phyloP scores from a whole-genome alignment of 805 yeast species.

The Myxozyma neotropica region DNA sequence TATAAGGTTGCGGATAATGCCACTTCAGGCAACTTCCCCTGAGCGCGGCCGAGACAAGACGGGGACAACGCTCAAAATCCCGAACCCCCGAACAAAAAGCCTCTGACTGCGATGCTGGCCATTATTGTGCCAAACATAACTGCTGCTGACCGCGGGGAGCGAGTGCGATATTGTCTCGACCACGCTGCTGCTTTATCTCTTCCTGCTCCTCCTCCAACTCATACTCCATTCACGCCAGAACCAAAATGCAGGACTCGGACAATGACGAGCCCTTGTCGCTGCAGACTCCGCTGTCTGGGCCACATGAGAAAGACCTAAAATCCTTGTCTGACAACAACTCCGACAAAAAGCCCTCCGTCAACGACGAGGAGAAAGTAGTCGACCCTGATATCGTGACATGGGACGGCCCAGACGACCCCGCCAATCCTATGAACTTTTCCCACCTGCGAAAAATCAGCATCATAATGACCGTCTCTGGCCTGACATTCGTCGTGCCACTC shows the following conservation, averaged over 20 bases:
- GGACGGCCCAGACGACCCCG: constrained; percentile 47
- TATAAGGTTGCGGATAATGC: background rate
- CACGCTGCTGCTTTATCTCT: background rate
- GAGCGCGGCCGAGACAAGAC: background rate
- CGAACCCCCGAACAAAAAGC: no score
- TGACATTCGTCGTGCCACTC: constrained; percentile 47
- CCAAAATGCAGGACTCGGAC: background rate
- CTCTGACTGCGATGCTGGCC: no score
- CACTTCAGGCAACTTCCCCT: background rate
- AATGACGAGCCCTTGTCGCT: constrained; percentile 5
- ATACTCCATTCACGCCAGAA: background rate
- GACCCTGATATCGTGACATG: constrained; percentile 36
- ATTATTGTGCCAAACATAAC: no score
- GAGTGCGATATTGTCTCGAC: no score
- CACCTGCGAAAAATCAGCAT: constrained; percentile 2
- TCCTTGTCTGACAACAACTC: background rate
- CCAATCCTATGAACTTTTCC: constrained; percentile 26
- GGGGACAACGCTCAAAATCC: background rate
- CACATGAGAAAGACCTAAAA: background rate
- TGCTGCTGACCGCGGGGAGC: no score
- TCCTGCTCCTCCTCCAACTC: background rate
- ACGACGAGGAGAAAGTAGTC: background rate
- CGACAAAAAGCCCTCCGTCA: background rate
- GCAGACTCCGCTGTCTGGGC: no score
- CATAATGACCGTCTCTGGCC: constrained; percentile 11